Evolutionary conservation across 1,139 yeast species (phyloP).

Genomic region (Pichia sp.): DNA sequence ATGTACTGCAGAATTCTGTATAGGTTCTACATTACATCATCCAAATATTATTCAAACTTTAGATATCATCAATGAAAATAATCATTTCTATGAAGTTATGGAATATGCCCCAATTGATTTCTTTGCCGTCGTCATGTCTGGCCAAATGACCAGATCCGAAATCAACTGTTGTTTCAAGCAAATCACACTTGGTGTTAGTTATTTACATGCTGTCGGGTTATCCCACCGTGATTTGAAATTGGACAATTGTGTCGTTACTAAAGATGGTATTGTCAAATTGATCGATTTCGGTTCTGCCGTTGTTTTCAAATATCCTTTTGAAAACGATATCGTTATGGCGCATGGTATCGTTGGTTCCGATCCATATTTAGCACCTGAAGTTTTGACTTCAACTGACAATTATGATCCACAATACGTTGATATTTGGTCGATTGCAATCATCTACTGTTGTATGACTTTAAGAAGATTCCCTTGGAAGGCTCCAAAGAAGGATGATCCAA

Average conservation of each 20-base stretch:
- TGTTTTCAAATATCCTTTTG: conserved; percentile 87
- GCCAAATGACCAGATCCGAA: conserved; percentile 84
- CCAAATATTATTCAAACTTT: conserved; percentile 90
- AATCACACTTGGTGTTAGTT: conserved; percentile 75
- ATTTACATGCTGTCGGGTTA: conserved; percentile 82
- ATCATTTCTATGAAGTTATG: conserved; percentile 87
- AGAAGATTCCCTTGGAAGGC: conserved; percentile 97
- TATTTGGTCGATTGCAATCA: conserved; percentile 92
- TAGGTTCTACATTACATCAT: conserved; percentile 87
- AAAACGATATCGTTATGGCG: conserved; percentile 74
- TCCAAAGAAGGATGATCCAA: conserved; percentile 82
- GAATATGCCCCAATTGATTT: conserved; percentile 93
- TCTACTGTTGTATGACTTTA: conserved; percentile 91
- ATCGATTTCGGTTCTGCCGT: conserved; percentile 97
- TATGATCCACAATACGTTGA: conserved; percentile 95
- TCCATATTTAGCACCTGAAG: conserved; percentile 95
- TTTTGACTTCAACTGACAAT: conserved; percentile 67
- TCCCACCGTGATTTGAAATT: conserved; percentile 92
- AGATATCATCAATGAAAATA: conserved; percentile 88
- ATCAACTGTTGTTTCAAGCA: conserved; percentile 91
- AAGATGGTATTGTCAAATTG: conserved; percentile 80
- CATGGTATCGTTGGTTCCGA: conserved; percentile 94
- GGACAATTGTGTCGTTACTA: conserved; percentile 90
- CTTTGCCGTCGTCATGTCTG: conserved; percentile 95
- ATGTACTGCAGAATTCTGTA: conserved; percentile 94